Base-by-base conservation (phyloP, 352 stramenopile genomes). In the Pilasporangium apinafurcum region DNA sequence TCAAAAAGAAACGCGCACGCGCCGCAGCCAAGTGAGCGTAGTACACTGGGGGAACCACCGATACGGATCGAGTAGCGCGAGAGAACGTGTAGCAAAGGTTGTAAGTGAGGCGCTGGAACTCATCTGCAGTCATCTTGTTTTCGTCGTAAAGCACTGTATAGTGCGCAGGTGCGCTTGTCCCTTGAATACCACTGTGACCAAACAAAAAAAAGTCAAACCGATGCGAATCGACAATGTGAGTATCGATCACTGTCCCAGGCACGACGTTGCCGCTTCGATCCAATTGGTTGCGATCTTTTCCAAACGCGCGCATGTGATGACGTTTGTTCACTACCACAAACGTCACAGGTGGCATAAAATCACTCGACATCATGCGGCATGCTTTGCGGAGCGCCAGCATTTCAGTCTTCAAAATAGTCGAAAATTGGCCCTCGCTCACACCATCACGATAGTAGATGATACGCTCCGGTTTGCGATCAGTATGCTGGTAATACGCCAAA, bases 371-470 rank as follows among this genome's bases (percentile, higher is more conserved):
- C 40, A 66, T 68, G 6, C 56, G 29, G 37, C 74, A 83, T 9
- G 74, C 68, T 34, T 57, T 26, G 7, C 65, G 56, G 5, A 81
- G 56, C 22, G 68, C 68, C 22, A 51, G 45, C 42, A 91, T 79
- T 51, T 91, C 67, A 2, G 51, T 50, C 39, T 86, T 60, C 20
- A 89, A 51, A 10, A 94, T 83, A 41, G 83, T 72, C 37, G 80
- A 60, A 43, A 77, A 92, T 53, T 95, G 73, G 1, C 82, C 82
- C 56, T 94, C 84, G 43, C 73, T 89, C 21, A 95, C 79, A 37
- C 83, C 83, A 37, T 93, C 83, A 20, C 83, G 80, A 48, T 92
- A 93, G 53, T 91, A 95, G 9, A 95, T 53, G 22, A 95, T 77
- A 18, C 72, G 72, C 33, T 86, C 65, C 0, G 84, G 84, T 50